Evolutionary conservation across 139 green algal species (phyloP).

Genomic region (Chlamydomonas incerta): DNA sequence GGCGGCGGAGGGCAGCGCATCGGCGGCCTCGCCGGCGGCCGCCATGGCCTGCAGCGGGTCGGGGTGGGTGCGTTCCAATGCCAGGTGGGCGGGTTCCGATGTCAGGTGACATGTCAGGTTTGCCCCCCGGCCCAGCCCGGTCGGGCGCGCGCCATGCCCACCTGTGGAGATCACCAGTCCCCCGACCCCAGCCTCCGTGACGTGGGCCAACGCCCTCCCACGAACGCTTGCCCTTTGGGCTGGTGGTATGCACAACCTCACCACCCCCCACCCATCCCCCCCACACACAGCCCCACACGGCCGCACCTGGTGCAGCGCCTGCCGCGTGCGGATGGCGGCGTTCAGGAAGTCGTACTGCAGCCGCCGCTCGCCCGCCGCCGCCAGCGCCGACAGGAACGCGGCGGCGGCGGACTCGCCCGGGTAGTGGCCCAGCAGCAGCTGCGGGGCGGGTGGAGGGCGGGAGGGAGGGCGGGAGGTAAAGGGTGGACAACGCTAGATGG

Average conservation of each 20-base stretch:
- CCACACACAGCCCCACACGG: not conserved
- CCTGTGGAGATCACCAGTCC: too few species aligned
- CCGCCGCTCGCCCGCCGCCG: not conserved
- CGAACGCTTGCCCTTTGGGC: too few species aligned
- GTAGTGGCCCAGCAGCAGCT: conserved; percentile 35
- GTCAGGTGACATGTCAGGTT: too few species aligned
- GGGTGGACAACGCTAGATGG: too few species aligned
- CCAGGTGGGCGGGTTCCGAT: too few species aligned
- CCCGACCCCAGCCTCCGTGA: too few species aligned
- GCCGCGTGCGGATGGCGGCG: conserved; percentile 30
- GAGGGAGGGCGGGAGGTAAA: not conserved
- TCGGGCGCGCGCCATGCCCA: too few species aligned
- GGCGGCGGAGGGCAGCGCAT: too few species aligned
- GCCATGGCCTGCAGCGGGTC: not conserved
- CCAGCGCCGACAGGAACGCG: conserved; percentile 36
- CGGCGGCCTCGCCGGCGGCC: not conserved
- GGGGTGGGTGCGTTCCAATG: not conserved
- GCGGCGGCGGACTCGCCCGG: conserved; percentile 15
- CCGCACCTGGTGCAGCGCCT: conserved; percentile 8
- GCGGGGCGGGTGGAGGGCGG: not conserved
- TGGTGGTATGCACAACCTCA: too few species aligned
- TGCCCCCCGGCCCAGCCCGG: too few species aligned
- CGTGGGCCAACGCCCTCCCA: too few species aligned
- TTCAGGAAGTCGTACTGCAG: conserved; percentile 60
- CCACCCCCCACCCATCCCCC: not conserved